A percentile compares a stretch with the other conserved stretches of the same genome.
These are phyloP conservation scores for Gigaspora rosea DNA, from an alignment of 192 early-diverging fungal species.

Conservation along the genomic window DNA sequence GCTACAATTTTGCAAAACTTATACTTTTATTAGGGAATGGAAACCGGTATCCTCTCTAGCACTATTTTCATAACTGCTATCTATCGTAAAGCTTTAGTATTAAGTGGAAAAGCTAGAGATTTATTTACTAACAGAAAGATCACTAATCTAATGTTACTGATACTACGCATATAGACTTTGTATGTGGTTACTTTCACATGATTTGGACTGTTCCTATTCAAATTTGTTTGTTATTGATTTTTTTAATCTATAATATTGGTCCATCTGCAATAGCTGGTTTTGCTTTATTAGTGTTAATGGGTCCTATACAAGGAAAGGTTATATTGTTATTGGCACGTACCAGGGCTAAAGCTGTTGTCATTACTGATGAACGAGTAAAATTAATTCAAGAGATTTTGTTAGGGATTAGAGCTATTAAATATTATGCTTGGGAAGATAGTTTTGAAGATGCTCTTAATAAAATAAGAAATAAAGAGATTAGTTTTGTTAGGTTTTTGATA, in stretches of 20 bases:
- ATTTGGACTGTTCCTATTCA: constrained; percentile 51
- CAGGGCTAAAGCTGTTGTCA: constrained; percentile 42
- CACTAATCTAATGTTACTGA: constrained; percentile 79
- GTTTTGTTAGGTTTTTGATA: constrained; percentile 49
- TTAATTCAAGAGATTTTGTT: constrained; percentile 67
- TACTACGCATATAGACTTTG: constrained; percentile 61
- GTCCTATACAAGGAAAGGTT: constrained; percentile 41
- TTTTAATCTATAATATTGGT: constrained; percentile 55
- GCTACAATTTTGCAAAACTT: constrained; percentile 44
- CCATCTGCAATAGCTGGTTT: constrained; percentile 67
- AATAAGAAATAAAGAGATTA: constrained; percentile 60
- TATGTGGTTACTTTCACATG: constrained; percentile 49
- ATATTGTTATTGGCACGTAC: constrained; percentile 39
- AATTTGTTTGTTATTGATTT: constrained; percentile 42
- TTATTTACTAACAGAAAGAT: constrained; percentile 62
- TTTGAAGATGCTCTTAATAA: constrained; percentile 59
- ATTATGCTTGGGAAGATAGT: constrained; percentile 71
- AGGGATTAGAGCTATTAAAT: constrained; percentile 74
- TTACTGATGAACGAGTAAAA: constrained; percentile 77
- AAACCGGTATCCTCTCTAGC: constrained; percentile 45
- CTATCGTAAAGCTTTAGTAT: constrained; percentile 51
- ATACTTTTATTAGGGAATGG: constrained; percentile 49
- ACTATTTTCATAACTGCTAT: constrained; percentile 49
- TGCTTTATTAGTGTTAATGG: constrained; percentile 49
- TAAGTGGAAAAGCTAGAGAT: constrained; percentile 51